Evolutionary conservation across 192 early-diverging fungal genomes (phyloP).

Genomic region (Phycomyces nitens): DNA sequence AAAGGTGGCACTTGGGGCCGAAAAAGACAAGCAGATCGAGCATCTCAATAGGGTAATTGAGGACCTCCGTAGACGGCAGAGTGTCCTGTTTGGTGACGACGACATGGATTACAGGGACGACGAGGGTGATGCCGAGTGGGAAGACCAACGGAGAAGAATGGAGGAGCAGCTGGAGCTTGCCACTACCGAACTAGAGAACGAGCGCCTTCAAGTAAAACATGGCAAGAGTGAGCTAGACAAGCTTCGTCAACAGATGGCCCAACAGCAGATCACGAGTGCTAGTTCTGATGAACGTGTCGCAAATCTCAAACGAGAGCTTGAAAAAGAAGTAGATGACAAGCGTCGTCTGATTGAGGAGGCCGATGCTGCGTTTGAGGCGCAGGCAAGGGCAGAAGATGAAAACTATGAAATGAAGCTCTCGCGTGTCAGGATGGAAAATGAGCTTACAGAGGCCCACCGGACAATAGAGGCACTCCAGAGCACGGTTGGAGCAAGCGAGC

Average conservation of each 20-base stretch:
- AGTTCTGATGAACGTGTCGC: background rate
- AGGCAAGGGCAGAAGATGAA: slow-evolving; percentile 19
- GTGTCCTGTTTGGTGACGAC: slow-evolving; percentile 6
- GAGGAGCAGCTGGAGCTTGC: slow-evolving; percentile 33
- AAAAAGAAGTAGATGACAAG: slow-evolving; percentile 20
- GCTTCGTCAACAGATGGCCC: background rate
- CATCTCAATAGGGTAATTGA: slow-evolving; percentile 13
- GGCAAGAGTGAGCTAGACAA: background rate
- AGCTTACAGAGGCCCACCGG: background rate
- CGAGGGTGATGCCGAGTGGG: background rate
- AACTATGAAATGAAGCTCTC: slow-evolving; percentile 22
- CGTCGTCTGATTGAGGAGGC: slow-evolving; percentile 25
- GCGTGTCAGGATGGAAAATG: slow-evolving; percentile 11
- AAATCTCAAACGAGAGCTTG: slow-evolving; percentile 12
- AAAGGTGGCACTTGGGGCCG: slow-evolving; percentile 15
- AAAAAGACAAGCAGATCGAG: slow-evolving; percentile 27
- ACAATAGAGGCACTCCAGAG: background rate
- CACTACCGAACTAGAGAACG: slow-evolving; percentile 10
- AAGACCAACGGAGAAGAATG: slow-evolving; percentile 11
- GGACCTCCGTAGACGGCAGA: slow-evolving; percentile 7
- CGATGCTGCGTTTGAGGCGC: slow-evolving; percentile 18
- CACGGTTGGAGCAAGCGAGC: background rate
- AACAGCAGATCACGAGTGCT: background rate
- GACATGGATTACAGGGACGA: background rate
- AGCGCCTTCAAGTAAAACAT: background rate